phyloP scores from a whole-genome alignment of 768 basidiomycete species.

The Galerina marginata region DNA sequence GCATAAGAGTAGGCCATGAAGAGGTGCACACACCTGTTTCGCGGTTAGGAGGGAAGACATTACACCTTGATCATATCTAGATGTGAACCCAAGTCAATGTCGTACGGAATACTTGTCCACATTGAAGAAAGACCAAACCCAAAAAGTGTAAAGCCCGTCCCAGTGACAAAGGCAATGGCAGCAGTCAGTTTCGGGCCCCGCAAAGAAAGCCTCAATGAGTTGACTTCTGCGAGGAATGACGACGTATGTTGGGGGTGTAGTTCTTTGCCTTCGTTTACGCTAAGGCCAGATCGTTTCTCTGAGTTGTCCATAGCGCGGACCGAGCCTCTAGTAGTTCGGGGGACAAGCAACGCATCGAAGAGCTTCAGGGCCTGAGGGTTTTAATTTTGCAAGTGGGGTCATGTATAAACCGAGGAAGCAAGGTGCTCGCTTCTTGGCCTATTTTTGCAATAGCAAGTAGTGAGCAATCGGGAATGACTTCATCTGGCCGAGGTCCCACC shows the following conservation, averaged over 20 bases:
- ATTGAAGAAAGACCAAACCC: conserved; percentile 41
- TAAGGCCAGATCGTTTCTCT: too few species aligned
- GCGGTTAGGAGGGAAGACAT: conserved; percentile 71
- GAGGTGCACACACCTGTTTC: conserved; percentile 40
- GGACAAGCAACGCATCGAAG: neutral
- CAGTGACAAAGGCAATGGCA: conserved; percentile 60
- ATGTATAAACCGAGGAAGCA: conserved; percentile 3
- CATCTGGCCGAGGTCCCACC: neutral
- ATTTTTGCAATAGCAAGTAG: neutral
- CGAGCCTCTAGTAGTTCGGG: too few species aligned
- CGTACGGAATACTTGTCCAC: neutral
- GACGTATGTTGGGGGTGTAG: too few species aligned
- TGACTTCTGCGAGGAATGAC: conserved; percentile 39
- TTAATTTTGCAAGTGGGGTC: conserved; percentile 3
- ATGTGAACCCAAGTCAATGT: neutral
- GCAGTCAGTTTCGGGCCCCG: conserved; percentile 52
- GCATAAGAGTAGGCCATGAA: neutral
- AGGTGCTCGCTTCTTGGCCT: neutral
- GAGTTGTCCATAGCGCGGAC: too few species aligned
- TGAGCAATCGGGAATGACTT: neutral
- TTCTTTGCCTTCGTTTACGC: too few species aligned
- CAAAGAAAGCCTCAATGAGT: conserved; percentile 34
- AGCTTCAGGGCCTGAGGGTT: neutral
- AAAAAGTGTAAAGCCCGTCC: conserved; percentile 66
- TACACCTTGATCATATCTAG: conserved; percentile 73